Base-by-base conservation (phyloP, 108 stramenopile species). In the Aurantiochytrium sp. region DNA sequence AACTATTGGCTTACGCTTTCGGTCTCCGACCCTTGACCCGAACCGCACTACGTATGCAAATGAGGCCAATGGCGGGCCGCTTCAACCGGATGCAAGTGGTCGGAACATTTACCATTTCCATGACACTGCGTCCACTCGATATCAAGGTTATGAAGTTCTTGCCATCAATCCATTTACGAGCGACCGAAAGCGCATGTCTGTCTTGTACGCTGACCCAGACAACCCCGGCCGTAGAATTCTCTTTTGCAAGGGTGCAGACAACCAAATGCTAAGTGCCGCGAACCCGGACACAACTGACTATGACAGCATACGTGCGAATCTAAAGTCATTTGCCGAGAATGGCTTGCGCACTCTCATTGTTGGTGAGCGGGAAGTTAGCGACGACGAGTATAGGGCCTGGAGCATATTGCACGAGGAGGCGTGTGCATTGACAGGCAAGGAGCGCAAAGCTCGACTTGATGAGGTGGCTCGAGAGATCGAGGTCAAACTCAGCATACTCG, bases 291-390 rank as follows among this genome's bases (percentile, higher is more conserved):
- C 45, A 8, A 53, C 45, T 6, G 51, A 83, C 49, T 53, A 25
- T 23, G 58, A n/a, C 42, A 47, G 91, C 8, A 44, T 72, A 0
- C 28, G 55, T 18, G 29, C 10, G 6, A 87, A 93, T 45, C 89
- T 95, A 5, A 76, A 76, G 51, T 21, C 21, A 44, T 99, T 98
- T 93, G 97, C 97, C 2, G 92, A 93, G 53, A 96, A 97, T 90
- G 99, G 99, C 21, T 91, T 99, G 51, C 94, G 99, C 42, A 99
- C 99, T 4, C 90, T 99, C 21, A 97, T 98, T 47, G 91, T 98
- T 18, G 98, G 96, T 44, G 90, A 95, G 5, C 95, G 96, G n/a
- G 93, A 97, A 58, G 71, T 99, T 6, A 93, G 94, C 45, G 94
- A 96, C 25, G 92, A 90, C 23, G 95, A 96, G 91, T 94, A 93